phyloP scores from a whole-genome alignment of 2,329 filamentous ascomycete genomes.

The Talaromyces sp. region DNA sequence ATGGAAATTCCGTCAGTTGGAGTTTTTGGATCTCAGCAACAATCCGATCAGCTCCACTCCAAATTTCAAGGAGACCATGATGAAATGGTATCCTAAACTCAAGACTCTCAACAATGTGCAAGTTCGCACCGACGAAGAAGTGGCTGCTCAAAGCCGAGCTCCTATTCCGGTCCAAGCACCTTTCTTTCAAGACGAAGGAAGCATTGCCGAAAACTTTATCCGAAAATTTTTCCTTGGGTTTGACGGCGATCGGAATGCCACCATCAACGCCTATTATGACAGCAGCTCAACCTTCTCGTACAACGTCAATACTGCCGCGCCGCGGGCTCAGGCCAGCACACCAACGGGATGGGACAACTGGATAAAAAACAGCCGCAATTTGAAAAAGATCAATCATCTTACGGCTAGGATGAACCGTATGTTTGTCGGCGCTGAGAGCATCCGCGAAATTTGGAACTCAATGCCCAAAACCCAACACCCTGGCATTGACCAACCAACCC shows the following conservation, averaged over 20 bases:
- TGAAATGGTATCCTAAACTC: constrained; percentile 78
- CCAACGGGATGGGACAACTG: constrained; percentile 61
- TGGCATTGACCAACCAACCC: constrained; percentile 58
- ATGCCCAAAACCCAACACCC: constrained; percentile 73
- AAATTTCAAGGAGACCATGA: constrained; percentile 62
- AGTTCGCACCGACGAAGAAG: constrained; percentile 67
- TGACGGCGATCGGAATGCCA: constrained; percentile 62
- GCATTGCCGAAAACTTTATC: constrained; percentile 71
- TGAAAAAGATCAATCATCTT: constrained; percentile 62
- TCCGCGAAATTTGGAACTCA: constrained; percentile 62
- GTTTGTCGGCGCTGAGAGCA: constrained; percentile 59
- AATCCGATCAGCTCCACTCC: constrained; percentile 67
- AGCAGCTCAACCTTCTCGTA: constrained; percentile 69
- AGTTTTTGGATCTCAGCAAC: constrained; percentile 72
- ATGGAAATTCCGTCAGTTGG: constrained; percentile 69
- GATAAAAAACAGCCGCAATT: constrained; percentile 71
- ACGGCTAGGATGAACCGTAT: constrained; percentile 60
- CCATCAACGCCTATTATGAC: constrained; percentile 69
- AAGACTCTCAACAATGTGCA: constrained; percentile 69
- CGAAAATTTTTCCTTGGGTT: constrained; percentile 68
- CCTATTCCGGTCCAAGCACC: constrained; percentile 60
- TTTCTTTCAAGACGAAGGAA: constrained; percentile 68
- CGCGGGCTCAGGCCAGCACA: constrained; percentile 46
- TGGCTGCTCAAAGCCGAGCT: constrained; percentile 54
- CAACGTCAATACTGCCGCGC: constrained; percentile 61